Base-by-base conservation (phyloP, 305 asterid genomes). In the Fraxinus albicans region DNA sequence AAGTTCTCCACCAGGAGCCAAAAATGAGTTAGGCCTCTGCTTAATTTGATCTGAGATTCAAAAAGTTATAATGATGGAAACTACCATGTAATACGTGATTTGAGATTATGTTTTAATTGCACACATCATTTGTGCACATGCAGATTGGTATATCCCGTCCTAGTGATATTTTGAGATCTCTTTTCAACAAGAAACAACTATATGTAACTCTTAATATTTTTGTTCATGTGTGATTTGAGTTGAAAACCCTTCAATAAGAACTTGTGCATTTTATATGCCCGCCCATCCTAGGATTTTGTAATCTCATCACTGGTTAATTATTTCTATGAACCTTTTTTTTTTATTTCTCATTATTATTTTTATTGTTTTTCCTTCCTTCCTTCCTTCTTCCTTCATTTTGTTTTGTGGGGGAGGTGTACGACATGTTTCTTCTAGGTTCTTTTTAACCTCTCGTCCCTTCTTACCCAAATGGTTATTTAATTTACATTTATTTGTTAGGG, bases 1-100 rank as follows among this genome's bases (percentile, higher is more conserved):
- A 81, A 40, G 84, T 77, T 84, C 77, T 70, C 47, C 70, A 42
- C 69, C 79, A 79, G 77, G 81, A 84, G 70, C 70, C 75, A 44
- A 76, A 67, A 29, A 60, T 40, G 67, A 73, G 74, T 36, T 35
- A 50, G 23, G 25, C 29, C 31, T 21, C 17, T 63, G 72, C 72
- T 63, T 63, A 23, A 76, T 7, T 38, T 69, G 70, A 36, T 21
- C 58, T 77, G 50, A 47, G 67, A 74, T 63, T 67, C 36, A 29
- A 67, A 25, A 67, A 25, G 35, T 67, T 25, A 67, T 9, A n/a
- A 17, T 10, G 36, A 27, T 27, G 34, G 35, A 27, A 67, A 3
- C 36, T 58, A 17, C 29, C 29, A 58, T 58, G 29, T 58, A 67
- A 25, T 27, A 21, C 36, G 8, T 40, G 15, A 40, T 40, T 40